Percentiles rank a stretch among this genome's conserved stretches.
Evolutionary conservation across 306 rosid genomes (phyloP).

Genomic region (Malus sieversii): DNA sequence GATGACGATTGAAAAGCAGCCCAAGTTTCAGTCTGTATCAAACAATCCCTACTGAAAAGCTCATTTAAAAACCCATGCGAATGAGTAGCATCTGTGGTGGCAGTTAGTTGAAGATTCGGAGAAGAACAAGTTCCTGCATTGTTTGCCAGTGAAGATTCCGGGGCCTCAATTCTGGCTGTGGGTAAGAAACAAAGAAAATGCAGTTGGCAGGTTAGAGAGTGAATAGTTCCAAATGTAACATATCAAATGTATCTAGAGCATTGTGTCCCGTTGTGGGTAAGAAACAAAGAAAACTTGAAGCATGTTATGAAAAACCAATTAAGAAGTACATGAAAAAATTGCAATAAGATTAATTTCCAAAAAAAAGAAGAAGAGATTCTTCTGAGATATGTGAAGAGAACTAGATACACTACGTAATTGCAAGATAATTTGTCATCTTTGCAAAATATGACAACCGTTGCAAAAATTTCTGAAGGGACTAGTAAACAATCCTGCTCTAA

Average conservation of each 20-base stretch:
- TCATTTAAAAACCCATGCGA: constrained; percentile 11
- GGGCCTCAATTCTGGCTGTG: constrained; percentile 8
- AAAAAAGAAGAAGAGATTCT: no score
- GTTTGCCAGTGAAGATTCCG: constrained; percentile 5
- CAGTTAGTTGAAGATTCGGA: constrained; percentile 12
- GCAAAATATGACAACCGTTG: neutral
- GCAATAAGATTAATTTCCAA: no score
- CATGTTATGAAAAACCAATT: no score
- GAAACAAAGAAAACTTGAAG: no score
- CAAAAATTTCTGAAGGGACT: neutral
- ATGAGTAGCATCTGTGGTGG: constrained; percentile 13
- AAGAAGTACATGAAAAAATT: no score
- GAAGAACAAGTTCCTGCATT: neutral
- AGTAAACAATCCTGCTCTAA: neutral
- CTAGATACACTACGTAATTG: neutral
- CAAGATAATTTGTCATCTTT: neutral
- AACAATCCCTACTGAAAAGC: constrained; percentile 12
- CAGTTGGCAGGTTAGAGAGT: neutral
- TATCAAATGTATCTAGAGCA: neutral
- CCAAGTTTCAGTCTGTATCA: constrained; percentile 13
- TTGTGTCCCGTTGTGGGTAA: neutral
- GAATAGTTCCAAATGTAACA: neutral
- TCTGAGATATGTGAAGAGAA: neutral
- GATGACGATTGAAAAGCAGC: constrained; percentile 21
- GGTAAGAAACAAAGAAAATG: neutral